phyloP scores from a whole-genome alignment of 306 rosid species.

The Acacia acuminata region DNA sequence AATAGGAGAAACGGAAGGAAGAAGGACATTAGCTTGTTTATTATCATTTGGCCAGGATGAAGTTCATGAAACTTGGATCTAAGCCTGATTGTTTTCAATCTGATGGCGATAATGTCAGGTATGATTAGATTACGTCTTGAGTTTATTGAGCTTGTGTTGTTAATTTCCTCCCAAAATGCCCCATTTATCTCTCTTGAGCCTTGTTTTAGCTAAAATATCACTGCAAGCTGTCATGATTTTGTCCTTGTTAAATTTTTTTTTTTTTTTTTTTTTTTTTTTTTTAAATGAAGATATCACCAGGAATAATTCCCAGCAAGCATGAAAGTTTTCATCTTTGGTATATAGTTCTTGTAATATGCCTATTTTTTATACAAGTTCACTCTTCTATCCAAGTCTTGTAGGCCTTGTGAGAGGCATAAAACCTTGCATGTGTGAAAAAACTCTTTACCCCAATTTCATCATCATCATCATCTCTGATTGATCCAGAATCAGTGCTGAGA shows the following conservation, averaged over 20 bases:
- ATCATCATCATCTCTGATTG: neutral
- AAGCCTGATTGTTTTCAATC: neutral
- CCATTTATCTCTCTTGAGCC: neutral
- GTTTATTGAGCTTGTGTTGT: neutral
- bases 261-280: no score
- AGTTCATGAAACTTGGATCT: constrained; percentile 10
- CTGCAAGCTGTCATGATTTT: neutral
- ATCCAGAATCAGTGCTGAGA: neutral
- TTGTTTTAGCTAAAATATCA: neutral
- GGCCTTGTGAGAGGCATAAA: neutral
- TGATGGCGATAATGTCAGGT: neutral
- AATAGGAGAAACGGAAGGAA: neutral
- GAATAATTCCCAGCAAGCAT: neutral
- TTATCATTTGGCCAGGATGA: neutral
- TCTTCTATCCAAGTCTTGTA: neutral
- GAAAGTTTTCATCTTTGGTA: neutral
- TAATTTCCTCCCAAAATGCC: neutral
- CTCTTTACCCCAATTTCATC: neutral
- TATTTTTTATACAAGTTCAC: no score
- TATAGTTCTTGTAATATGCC: neutral
- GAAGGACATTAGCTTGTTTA: neutral
- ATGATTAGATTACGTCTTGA: neutral
- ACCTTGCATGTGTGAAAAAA: neutral
- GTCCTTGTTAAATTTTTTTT: no score
- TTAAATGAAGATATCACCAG: no score